phyloP scores from a whole-genome alignment of 768 basidiomycete genomes.

The Cystobasidium onofrii region DNA sequence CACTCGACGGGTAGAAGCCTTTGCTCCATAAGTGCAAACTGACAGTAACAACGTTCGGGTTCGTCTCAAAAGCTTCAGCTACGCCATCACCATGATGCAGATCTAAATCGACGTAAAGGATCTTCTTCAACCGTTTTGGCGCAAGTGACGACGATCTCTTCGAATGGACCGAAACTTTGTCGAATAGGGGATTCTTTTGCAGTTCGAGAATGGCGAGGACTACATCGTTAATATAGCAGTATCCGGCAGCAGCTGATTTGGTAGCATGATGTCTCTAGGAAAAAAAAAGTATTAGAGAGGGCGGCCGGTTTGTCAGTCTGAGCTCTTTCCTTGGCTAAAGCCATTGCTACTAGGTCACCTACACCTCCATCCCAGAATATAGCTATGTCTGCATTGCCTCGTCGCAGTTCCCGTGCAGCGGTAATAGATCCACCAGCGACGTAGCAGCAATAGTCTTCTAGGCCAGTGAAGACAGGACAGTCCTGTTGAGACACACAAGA shows the following conservation, averaged over 20 bases:
- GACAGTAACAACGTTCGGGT: conserved; percentile 52
- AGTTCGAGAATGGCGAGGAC: conserved; percentile 70
- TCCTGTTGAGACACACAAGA: no score
- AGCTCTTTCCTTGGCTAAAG: no score
- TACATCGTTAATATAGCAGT: conserved; percentile 89
- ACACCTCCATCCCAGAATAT: conserved; percentile 90
- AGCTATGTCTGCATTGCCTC: conserved; percentile 54
- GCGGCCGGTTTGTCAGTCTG: no score
- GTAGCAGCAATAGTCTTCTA: conserved; percentile 61
- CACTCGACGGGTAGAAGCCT: conserved; percentile 70
- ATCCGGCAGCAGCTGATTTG: conserved; percentile 70
- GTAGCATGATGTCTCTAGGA: conserved; percentile 67
- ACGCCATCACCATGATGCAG: conserved; percentile 76
- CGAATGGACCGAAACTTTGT: conserved; percentile 33
- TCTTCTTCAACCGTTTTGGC: conserved; percentile 46
- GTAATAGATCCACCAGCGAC: conserved; percentile 72
- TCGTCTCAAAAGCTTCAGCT: conserved; percentile 45
- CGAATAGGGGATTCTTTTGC: conserved; percentile 47
- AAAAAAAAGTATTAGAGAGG: not conserved
- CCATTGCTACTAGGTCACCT: no score
- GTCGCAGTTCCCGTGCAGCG: conserved; percentile 58
- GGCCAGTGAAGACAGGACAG: conserved; percentile 65
- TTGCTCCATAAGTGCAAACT: conserved; percentile 75
- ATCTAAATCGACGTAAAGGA: conserved; percentile 89
- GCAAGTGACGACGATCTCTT: no score